A percentile compares a stretch with the other conserved stretches of the same genome.
These are phyloP conservation scores for Aspergillus fischeri DNA, from an alignment of 2,329 filamentous ascomycete genomes.

Conservation along the genomic window DNA sequence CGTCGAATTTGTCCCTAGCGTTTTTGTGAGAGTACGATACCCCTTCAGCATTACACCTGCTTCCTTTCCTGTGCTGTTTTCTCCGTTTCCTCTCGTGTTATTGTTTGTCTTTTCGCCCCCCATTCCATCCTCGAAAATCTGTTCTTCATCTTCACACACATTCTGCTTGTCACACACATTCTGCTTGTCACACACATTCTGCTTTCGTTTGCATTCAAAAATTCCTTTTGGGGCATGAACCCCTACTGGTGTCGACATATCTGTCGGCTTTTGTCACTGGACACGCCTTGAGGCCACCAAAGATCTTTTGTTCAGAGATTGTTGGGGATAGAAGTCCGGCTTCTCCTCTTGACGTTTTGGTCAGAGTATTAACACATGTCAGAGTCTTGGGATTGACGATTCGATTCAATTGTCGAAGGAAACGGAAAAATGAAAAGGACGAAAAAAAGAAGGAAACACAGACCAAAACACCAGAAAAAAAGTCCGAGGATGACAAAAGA, in stretches of 20 bases:
- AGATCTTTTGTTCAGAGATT: not conserved
- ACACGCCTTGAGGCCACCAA: not conserved
- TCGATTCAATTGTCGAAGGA: not conserved
- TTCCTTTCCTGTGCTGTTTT: not conserved
- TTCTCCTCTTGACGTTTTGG: not conserved
- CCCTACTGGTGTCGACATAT: not conserved
- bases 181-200: not conserved
- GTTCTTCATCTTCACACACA: not conserved
- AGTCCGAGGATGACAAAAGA: not conserved
- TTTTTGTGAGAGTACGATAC: not conserved
- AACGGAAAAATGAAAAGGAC: not conserved
- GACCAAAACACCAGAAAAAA: not conserved
- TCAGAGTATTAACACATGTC: not conserved
- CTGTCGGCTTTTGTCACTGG: not conserved
- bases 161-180: no score
- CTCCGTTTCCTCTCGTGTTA: not conserved
- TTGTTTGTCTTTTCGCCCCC: not conserved
- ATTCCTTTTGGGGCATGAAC: not conserved
- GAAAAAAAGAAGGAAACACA: not conserved
- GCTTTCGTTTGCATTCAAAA: not conserved
- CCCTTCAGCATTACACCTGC: not conserved
- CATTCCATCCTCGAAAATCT: not conserved
- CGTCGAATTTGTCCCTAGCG: not conserved
- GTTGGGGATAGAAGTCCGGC: not conserved
- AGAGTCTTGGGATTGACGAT: not conserved